Percentiles rank a stretch among this genome's conserved stretches.
Conservation (phyloP, 2,329 filamentous ascomycete species). For the Ceratocystis papillata region DNA sequence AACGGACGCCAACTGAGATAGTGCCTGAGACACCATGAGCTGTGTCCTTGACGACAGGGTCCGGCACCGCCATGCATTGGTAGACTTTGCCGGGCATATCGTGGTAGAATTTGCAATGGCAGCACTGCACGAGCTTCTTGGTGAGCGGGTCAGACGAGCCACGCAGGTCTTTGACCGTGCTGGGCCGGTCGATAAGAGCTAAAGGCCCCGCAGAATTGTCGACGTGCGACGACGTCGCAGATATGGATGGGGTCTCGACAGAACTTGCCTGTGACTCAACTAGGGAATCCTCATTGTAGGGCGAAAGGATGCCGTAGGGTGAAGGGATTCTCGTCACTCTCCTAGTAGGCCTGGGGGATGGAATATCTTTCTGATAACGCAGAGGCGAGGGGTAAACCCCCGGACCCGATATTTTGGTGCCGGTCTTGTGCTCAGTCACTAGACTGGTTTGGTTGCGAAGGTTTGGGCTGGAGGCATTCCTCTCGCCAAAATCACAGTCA, state of each 20-base stretch:
- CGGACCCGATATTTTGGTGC: not conserved
- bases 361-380: conserved; percentile 4
- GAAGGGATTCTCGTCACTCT: not conserved
- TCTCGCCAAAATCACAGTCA: conserved; percentile 15
- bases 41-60: conserved; percentile 43
- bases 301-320: conserved; percentile 19
- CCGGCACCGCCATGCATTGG: conserved; percentile 52
- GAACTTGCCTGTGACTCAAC: conserved; percentile 16
- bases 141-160: conserved; percentile 36
- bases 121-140: conserved; percentile 57
- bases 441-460: conserved; percentile 4
- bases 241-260: conserved; percentile 13
- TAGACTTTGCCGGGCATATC: conserved; percentile 56
- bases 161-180: conserved; percentile 12
- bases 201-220: not conserved
- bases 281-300: conserved; percentile 19
- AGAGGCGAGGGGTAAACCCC: conserved; percentile 12
- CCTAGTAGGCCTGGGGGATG: not conserved
- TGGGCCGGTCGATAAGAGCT: not conserved
- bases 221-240: conserved; percentile 8
- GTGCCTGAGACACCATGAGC: conserved; percentile 44
- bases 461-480: not conserved
- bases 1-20: conserved; percentile 52
- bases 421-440: not conserved
- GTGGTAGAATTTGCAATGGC: conserved; percentile 52